These are phyloP conservation scores for Saccharomycopsis sp. DNA, from an alignment of 805 yeast species.

Conservation along the genomic window DNA sequence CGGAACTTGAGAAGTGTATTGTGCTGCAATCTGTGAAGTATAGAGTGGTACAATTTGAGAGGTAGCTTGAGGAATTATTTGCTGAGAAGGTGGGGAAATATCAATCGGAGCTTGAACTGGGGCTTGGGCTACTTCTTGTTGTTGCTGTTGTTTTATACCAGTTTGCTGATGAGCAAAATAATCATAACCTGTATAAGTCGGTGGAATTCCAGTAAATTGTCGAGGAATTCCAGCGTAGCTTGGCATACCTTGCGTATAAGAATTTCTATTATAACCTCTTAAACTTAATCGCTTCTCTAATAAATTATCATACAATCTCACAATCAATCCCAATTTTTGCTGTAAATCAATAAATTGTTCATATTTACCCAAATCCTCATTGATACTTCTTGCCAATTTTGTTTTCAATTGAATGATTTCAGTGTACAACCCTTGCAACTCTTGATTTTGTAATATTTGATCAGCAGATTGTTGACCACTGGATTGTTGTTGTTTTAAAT, in stretches of 20 bases:
- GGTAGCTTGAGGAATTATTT: background rate
- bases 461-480: slow-evolving; percentile 19
- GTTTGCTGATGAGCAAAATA: background rate
- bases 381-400: slow-evolving; percentile 54
- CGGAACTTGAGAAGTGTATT: too few species aligned
- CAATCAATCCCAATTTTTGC: slow-evolving; percentile 68
- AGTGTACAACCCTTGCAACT: slow-evolving; percentile 50
- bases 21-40: too few species aligned
- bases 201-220: slow-evolving; percentile 10
- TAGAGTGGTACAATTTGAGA: background rate
- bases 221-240: slow-evolving; percentile 9
- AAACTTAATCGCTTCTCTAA: slow-evolving; percentile 44
- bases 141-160: background rate
- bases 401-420: slow-evolving; percentile 60
- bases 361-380: slow-evolving; percentile 52
- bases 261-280: slow-evolving; percentile 22
- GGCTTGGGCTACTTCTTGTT: background rate
- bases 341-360: slow-evolving; percentile 67
- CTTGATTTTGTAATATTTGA: slow-evolving; percentile 36
- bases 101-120: background rate
- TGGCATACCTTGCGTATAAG: background rate
- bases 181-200: slow-evolving; percentile 3
- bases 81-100: background rate
- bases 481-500: slow-evolving; percentile 31
- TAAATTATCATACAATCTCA: slow-evolving; percentile 67